phyloP scores from a whole-genome alignment of 1,139 yeast genomes.

The Suhomyces panamericanus region DNA sequence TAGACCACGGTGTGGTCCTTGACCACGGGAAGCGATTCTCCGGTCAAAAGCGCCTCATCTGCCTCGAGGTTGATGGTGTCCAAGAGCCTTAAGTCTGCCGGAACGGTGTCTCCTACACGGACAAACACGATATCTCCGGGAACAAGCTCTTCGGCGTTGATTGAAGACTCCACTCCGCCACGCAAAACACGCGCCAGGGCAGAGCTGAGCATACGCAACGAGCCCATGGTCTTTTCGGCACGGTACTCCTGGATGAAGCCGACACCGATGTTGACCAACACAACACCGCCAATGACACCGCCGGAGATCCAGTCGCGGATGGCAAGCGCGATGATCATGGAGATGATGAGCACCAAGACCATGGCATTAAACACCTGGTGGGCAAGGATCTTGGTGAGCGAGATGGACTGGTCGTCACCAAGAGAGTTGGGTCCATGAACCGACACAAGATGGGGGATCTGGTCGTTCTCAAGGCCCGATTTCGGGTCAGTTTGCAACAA shows the following conservation, averaged over 20 bases:
- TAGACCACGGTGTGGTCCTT: constrained; percentile 51
- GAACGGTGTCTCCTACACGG: constrained; percentile 75
- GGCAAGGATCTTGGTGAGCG: constrained; percentile 57
- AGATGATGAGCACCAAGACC: constrained; percentile 71
- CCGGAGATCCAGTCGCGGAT: constrained; percentile 81
- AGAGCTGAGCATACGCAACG: constrained; percentile 65
- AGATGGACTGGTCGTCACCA: constrained; percentile 61
- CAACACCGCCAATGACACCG: constrained; percentile 76
- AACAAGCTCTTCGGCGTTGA: constrained; percentile 69
- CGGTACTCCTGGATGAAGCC: constrained; percentile 72
- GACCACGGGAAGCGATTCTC: constrained; percentile 76
- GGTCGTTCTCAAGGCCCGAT: constrained; percentile 48
- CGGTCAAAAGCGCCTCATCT: constrained; percentile 79
- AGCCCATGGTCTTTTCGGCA: constrained; percentile 82
- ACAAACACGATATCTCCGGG: constrained; percentile 74
- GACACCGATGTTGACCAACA: constrained; percentile 62
- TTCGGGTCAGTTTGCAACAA: constrained; percentile 39
- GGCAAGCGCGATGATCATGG: constrained; percentile 75
- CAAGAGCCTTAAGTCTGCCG: constrained; percentile 70
- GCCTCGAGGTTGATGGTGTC: constrained; percentile 70
- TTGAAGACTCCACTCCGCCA: constrained; percentile 57
- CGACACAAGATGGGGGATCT: constrained; percentile 28
- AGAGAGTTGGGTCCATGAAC: constrained; percentile 59
- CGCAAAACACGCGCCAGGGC: constrained; percentile 73
- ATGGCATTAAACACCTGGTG: constrained; percentile 79